Base-by-base conservation (phyloP, 1,284 basidiomycete species). In the Wallemia hederae region DNA sequence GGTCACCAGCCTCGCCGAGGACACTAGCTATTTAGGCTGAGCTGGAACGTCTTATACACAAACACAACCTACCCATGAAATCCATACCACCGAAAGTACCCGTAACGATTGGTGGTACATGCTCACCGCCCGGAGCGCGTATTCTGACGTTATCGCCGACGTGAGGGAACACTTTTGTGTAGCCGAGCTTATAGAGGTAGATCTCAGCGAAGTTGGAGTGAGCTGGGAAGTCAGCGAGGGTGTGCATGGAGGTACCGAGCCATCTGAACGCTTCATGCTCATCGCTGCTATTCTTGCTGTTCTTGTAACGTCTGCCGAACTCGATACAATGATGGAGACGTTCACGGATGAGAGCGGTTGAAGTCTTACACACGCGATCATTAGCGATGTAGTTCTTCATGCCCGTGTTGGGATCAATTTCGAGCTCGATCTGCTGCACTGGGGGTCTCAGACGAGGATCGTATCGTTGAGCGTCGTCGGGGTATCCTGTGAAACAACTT, bases 371-470 rank as follows among this genome's bases (percentile, higher is more conserved):
- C 25, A 68, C 64, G 2, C 83, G 65, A 78, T 80, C 81, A 66
- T 90, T 91, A 1, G 86, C 85, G 62, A 94, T 90, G 69, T 92
- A 96, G 67, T 90, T 90, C 74, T 94, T 94, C 88, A 96, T 92
- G 2, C 89, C 90, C 0, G 83, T 86, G 11, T 76, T 74, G 0
- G 79, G 79, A 69, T 96, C 90, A 24, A 96, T 77, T 66, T 91
- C 83, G 3, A 94, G 75, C 69, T 96, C 90, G 55, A 77, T 72
- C 0, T 83, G 83, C 62, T 79, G 70, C 58, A 89, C 79, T 1
- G 85, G 85, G 19, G 81, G 81, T 60, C 86, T 78, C 55, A 89
- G 77, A 60, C 82, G 80, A 1, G 78, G 77, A 66, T 94, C 79
- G 65, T 82, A 86, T 65, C 77, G 74, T 57, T 84, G 75, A 0